Evolutionary conservation across 192 early-diverging fungal genomes (phyloP).

Genomic region (Backusella psychrophila): DNA sequence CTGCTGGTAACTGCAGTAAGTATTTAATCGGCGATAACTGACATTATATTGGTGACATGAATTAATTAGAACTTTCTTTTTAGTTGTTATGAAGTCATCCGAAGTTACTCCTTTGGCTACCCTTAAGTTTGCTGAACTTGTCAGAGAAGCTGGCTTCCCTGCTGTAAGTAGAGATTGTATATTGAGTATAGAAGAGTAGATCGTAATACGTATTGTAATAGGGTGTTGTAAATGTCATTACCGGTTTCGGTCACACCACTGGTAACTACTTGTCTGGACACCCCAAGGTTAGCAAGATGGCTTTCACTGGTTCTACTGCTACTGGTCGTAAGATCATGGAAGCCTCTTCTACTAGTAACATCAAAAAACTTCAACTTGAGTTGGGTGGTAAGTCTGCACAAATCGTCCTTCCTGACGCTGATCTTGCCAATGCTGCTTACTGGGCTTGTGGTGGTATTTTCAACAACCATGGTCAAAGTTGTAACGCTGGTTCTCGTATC

Average conservation of each 20-base stretch:
- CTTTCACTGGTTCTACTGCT: constrained; percentile 72
- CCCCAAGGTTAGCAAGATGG: constrained; percentile 57
- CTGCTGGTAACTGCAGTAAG: constrained; percentile 63
- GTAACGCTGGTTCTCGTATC: constrained; percentile 74
- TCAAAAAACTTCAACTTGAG: constrained; percentile 79
- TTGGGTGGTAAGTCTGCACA: constrained; percentile 87
- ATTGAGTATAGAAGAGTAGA: neutral
- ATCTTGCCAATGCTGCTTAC: constrained; percentile 66
- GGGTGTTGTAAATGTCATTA: constrained; percentile 82
- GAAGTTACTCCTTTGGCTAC: constrained; percentile 64
- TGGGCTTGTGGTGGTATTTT: constrained; percentile 65
- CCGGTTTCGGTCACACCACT: constrained; percentile 64
- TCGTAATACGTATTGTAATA: neutral
- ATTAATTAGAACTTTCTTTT: constrained; percentile 7
- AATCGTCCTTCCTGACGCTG: constrained; percentile 73
- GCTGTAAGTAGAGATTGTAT: constrained; percentile 29
- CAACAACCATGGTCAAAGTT: constrained; percentile 85
- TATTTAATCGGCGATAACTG: neutral
- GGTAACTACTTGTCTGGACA: constrained; percentile 60
- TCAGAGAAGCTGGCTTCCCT: constrained; percentile 74
- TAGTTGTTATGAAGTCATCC: constrained; percentile 74
- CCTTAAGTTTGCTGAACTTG: constrained; percentile 62
- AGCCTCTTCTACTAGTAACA: constrained; percentile 48
- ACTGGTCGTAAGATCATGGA: constrained; percentile 65
- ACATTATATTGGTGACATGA: neutral